Base-by-base conservation (phyloP, 805 yeast genomes). In the Osmozyma mogii region DNA sequence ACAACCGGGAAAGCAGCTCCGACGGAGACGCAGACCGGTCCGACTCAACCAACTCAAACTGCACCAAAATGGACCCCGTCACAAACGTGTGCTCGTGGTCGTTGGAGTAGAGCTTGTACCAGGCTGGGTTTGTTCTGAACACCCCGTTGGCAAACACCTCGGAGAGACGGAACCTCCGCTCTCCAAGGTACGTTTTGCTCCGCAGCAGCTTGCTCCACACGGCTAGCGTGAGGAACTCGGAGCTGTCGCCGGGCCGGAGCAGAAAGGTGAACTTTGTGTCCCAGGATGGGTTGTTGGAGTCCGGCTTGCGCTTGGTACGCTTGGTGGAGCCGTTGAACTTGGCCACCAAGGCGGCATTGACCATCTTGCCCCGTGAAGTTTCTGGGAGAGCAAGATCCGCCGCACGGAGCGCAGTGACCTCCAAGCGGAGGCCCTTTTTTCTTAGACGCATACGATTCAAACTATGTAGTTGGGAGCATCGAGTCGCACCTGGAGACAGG, bases 31-130 rank as follows among this genome's bases (percentile, higher is more conserved):
- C n/a, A n/a, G n/a, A n/a, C n/a, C n/a, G n/a, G n/a, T n/a, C n/a
- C n/a, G n/a, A n/a, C n/a, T 53, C 45, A 7, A 45, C 40, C 28
- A 70, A 38, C 31, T 64, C 68, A 34, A 69, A 60, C 20, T 67
- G 61, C 7, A 66, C 29, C 14, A 66, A 48, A 9, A 71, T 32
- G 0, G 72, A 64, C 0, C 77, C 77, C 1, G 74, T 67, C 9
- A 69, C 68, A 42, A 56, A 71, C 9, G 62, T 48, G 22, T 61
- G 58, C 30, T 61, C 49, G 1, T 52, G 44, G 24, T 47, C 50
- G 14, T 60, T 60, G 6, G 72, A 65, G 28, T 58, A 56, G 5
- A 71, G 45, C 35, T 58, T 56, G 40, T 59, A 64, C 75, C 75
- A 71, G 28, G 59, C 54, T 7, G 68, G 44, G 2, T 54, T 59